Evolutionary conservation across 2,329 filamentous ascomycete species (phyloP).

Genomic region (Beauveria australis): DNA sequence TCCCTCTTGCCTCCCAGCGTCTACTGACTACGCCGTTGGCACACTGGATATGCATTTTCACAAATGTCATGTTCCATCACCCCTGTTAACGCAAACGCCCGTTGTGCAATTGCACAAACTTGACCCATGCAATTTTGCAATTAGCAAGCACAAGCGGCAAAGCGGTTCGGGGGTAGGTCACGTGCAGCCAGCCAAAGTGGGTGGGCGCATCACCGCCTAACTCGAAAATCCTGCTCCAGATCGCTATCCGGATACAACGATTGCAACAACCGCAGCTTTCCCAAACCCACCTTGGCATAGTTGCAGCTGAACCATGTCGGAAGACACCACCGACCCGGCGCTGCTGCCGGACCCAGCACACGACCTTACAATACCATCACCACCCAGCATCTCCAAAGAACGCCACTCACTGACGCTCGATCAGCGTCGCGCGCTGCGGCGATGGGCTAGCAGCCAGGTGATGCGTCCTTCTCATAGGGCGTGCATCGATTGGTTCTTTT

Average conservation of each 20-base stretch:
- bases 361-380: slow-evolving; percentile 18
- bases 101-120: slow-evolving; percentile 1
- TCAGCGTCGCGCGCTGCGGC: slow-evolving; percentile 51
- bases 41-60: not conserved
- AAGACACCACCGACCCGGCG: slow-evolving; percentile 31
- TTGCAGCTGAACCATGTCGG: slow-evolving; percentile 25
- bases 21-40: not conserved
- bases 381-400: slow-evolving; percentile 30
- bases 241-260: slow-evolving; percentile 18
- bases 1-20: no score
- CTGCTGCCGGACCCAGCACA: slow-evolving; percentile 25
- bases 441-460: slow-evolving; percentile 50
- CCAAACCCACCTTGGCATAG: slow-evolving; percentile 12
- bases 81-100: slow-evolving; percentile 10
- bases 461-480: slow-evolving; percentile 51
- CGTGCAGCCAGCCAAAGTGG: slow-evolving; percentile 12
- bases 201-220: slow-evolving; percentile 22
- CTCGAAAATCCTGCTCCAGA: slow-evolving; percentile 20
- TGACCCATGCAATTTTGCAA: slow-evolving; percentile 8
- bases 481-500: slow-evolving; percentile 56
- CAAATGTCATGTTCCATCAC: not conserved
- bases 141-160: slow-evolving; percentile 9
- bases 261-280: slow-evolving; percentile 19
- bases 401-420: slow-evolving; percentile 54
- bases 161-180: slow-evolving; percentile 4